phyloP scores from a whole-genome alignment of 495 filamentous ascomycete species.

The Cryomyces antarcticus region DNA sequence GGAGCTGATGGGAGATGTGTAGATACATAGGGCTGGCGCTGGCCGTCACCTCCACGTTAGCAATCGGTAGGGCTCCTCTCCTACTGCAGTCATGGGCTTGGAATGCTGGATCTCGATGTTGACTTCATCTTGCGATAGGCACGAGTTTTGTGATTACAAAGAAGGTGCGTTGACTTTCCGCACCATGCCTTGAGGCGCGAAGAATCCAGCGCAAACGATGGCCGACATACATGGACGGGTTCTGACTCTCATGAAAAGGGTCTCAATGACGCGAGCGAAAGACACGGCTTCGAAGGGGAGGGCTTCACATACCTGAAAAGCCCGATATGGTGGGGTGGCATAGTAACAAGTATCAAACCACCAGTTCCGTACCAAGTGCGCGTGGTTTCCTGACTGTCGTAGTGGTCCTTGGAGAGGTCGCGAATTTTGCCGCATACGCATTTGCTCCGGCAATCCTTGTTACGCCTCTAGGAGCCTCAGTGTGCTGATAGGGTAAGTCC shows the following conservation, averaged over 20 bases:
- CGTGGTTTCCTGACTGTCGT: slow-evolving; percentile 20
- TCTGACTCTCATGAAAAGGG: slow-evolving; percentile 31
- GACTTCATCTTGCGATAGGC: slow-evolving; percentile 24
- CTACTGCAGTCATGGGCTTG: too few relatives aligned
- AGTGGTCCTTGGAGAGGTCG: slow-evolving; percentile 70
- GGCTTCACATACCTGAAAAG: slow-evolving; percentile 84
- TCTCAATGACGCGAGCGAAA: slow-evolving; percentile 69
- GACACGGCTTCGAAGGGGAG: slow-evolving; percentile 90
- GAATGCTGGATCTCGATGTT: neutral
- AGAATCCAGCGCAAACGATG: too few relatives aligned
- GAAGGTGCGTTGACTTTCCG: slow-evolving; percentile 35
- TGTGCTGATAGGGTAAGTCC: slow-evolving; percentile 64
- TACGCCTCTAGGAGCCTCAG: slow-evolving; percentile 84
- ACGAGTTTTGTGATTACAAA: slow-evolving; percentile 90
- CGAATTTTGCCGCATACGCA: slow-evolving; percentile 94
- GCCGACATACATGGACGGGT: too few relatives aligned
- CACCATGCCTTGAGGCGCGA: too few relatives aligned
- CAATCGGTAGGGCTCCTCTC: slow-evolving; percentile 48
- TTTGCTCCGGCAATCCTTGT: slow-evolving; percentile 96
- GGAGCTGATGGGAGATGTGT: slow-evolving; percentile 1
- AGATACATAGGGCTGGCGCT: slow-evolving; percentile 81
- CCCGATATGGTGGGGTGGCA: slow-evolving; percentile 90
- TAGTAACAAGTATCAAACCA: slow-evolving; percentile 46
- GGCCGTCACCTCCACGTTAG: slow-evolving; percentile 80
- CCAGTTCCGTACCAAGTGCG: neutral